Evolutionary conservation across 1,139 yeast genomes (phyloP).

Genomic region (Debaryomyces sp.): DNA sequence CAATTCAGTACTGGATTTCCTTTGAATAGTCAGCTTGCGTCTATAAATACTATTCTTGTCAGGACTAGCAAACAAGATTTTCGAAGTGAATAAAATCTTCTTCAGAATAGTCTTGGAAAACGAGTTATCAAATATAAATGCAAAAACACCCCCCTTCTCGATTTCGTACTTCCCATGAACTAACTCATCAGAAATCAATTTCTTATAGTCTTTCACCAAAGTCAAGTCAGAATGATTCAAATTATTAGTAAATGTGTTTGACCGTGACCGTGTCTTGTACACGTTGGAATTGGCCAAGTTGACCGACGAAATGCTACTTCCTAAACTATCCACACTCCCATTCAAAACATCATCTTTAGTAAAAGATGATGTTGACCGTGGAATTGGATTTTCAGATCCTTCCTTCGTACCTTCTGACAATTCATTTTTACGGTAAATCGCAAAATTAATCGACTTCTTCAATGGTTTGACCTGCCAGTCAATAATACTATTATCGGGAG

Average conservation of each 20-base stretch:
- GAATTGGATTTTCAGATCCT: background rate
- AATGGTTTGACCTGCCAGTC: conserved; percentile 84
- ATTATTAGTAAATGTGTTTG: conserved; percentile 36
- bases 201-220: conserved; percentile 46
- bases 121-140: conserved; percentile 90
- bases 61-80: conserved; percentile 28
- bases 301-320: conserved; percentile 8
- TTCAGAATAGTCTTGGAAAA: conserved; percentile 86
- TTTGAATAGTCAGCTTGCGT: conserved; percentile 9
- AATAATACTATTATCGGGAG: conserved; percentile 64
- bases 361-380: conserved; percentile 4
- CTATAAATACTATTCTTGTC: conserved; percentile 6
- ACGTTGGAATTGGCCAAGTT: conserved; percentile 19
- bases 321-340: conserved; percentile 3
- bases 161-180: conserved; percentile 66
- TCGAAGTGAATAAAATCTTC: conserved; percentile 70
- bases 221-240: conserved; percentile 41
- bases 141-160: conserved; percentile 65
- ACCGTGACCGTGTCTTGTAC: conserved; percentile 39
- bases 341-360: conserved; percentile 6
- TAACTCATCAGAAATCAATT: conserved; percentile 57
- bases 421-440: conserved; percentile 54
- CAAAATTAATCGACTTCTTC: conserved; percentile 77
- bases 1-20: conserved; percentile 4
- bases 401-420: conserved; percentile 13